Evolutionary conservation across 164 flowering plant genomes (phyloP), one percentile per base, ranked within the genome.

Genomic region (Paratinospora sagittata): DNA sequence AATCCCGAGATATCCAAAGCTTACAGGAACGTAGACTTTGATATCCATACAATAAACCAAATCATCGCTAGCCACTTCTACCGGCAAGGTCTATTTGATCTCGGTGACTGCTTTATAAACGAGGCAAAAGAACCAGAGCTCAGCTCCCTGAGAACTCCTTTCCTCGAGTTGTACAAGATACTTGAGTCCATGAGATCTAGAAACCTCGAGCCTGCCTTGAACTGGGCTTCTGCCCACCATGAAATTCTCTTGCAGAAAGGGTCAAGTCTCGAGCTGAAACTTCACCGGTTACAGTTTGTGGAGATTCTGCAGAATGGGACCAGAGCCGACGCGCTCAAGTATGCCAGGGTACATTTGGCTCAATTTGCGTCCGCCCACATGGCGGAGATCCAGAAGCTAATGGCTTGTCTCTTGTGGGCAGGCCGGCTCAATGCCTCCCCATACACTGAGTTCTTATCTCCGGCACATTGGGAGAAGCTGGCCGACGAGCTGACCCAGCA

Each of bases 1-100:
- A 86, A 79, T 79, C 81, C 93, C 4, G 96, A 94, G 70, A 89
- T 92, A 73, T 86, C 97, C 64, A 89, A 86, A 85, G 92, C 97
- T 27, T 87, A 86, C 78, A 84, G 96, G 74, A 85, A 86, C 70
- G 78, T 87, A n/a, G 91, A 87, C 3, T 88, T 87, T 75, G 96
- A 94, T 65, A 55, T 41, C 4, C 83, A 86, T 60, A 84, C 76
- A 0, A 70, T 89, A 3, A 92, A 89, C 74, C 87, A 84, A 72
- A 89, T 92, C 24, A 85, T 92, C 63, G 90, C 88, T 0, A 74
- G 79, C 80, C 95, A 92, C 79, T 89, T 94, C 66, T 92, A 94
- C 71, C 81, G 85, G 24, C 87, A 83, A 27, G 93, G 96, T 24
- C 77, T 87, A 55, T 94, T 92, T 79, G 93, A 90, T 24, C 69